These are phyloP conservation scores for Clonostachys byssicola DNA, from an alignment of 2,329 filamentous ascomycete genomes.

Conservation along the genomic window DNA sequence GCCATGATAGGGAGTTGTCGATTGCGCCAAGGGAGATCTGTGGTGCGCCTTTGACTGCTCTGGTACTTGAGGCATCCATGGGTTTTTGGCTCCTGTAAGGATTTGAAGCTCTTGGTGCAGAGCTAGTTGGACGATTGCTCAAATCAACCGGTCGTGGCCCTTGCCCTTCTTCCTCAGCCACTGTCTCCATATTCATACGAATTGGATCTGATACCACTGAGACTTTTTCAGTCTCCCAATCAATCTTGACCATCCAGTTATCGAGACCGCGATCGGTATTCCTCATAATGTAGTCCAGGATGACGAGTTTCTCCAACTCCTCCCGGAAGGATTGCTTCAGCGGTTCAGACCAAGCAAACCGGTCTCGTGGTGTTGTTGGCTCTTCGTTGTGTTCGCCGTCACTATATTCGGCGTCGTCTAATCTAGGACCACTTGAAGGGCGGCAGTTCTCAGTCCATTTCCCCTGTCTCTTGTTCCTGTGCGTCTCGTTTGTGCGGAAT, in stretches of 20 bases:
- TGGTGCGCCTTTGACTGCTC: constrained; percentile 41
- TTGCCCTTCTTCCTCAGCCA: constrained; percentile 23
- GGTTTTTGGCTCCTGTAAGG: constrained; percentile 77
- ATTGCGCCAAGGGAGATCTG: constrained; percentile 84
- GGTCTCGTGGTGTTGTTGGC: constrained; percentile 44
- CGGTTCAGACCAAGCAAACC: constrained; percentile 81
- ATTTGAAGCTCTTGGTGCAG: constrained; percentile 41
- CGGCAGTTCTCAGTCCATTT: constrained; percentile 79
- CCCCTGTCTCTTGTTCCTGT: constrained; percentile 62
- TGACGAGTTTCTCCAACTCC: constrained; percentile 93
- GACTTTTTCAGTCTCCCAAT: constrained; percentile 77
- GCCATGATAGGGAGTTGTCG: constrained; percentile 97
- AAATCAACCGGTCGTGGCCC: not conserved
- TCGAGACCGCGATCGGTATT: constrained; percentile 96
- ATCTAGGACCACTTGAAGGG: constrained; percentile 39
- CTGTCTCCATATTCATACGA: constrained; percentile 57
- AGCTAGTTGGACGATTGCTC: not conserved
- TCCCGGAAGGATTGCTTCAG: constrained; percentile 91
- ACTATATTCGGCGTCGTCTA: constrained; percentile 60
- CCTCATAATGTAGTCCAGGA: constrained; percentile 97
- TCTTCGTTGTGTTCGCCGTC: constrained; percentile 50
- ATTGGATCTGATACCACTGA: constrained; percentile 81
- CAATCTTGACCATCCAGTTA: constrained; percentile 99
- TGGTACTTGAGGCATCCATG: constrained; percentile 69
- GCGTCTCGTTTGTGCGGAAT: constrained; percentile 64